Percentiles rank a stretch among this genome's conserved stretches.
Evolutionary conservation across 2,329 filamentous ascomycete genomes (phyloP).

Genomic region (Claviceps sp.): DNA sequence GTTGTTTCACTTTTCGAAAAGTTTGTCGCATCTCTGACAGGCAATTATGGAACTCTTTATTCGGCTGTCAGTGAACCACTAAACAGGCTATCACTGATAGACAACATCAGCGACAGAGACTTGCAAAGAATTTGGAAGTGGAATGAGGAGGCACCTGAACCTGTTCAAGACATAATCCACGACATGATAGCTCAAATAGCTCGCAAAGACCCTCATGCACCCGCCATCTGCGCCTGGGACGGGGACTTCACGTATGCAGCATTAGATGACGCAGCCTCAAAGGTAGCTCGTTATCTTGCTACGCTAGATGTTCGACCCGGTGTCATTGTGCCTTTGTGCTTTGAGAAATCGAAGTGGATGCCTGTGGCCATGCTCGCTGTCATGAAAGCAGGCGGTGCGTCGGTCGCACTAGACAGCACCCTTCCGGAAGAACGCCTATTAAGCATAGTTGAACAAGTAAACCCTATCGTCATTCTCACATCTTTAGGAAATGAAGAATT

Average conservation of each 20-base stretch:
- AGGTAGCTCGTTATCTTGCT: constrained; percentile 5
- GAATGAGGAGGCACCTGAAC: background rate
- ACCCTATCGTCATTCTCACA: background rate
- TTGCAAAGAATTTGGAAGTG: background rate
- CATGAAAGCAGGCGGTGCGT: constrained; percentile 18
- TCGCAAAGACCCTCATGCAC: background rate
- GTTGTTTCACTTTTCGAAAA: constrained; percentile 2
- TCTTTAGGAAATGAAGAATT: background rate
- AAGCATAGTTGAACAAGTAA: constrained; percentile 1
- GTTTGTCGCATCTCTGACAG: background rate
- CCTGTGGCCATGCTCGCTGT: constrained; percentile 19
- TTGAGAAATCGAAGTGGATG: constrained; percentile 22
- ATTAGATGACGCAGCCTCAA: constrained; percentile 7
- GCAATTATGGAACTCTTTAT: background rate
- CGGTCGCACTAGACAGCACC: constrained; percentile 7
- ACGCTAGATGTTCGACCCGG: constrained; percentile 12
- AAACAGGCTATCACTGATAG: background rate
- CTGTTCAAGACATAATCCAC: background rate
- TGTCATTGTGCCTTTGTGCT: constrained; percentile 17
- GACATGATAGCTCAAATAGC: background rate
- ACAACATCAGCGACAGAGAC: background rate
- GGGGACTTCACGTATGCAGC: constrained; percentile 12
- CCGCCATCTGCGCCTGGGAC: constrained; percentile 14
- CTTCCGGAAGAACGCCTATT: constrained; percentile 6
- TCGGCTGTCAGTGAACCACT: background rate